These are phyloP conservation scores for Tetracentron sinense DNA, from an alignment of 164 flowering plant species.

Conservation along the genomic window DNA sequence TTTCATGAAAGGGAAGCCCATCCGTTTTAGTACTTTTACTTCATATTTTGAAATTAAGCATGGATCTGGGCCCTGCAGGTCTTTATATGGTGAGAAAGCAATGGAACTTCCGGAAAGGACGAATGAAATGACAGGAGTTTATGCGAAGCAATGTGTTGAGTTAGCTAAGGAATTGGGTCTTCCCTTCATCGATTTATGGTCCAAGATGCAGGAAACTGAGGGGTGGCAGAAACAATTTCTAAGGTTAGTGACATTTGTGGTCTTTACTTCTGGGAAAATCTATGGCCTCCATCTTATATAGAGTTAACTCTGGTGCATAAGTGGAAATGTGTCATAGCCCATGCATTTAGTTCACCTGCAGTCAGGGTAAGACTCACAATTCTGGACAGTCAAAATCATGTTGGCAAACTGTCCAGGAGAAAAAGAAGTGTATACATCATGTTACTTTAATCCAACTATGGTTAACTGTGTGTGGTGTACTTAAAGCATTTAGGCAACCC, in stretches of 20 bases:
- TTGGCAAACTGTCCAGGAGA: too few species aligned
- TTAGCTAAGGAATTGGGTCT: constrained; percentile 61
- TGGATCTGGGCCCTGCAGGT: constrained; percentile 35
- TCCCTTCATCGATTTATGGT: constrained; percentile 65
- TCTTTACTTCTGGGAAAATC: neutral
- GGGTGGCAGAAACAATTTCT: constrained; percentile 78
- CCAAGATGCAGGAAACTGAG: constrained; percentile 80
- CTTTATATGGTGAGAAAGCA: constrained; percentile 65
- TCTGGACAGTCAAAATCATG: too few species aligned
- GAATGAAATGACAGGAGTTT: constrained; percentile 63
- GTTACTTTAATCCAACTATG: too few species aligned
- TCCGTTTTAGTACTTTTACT: neutral
- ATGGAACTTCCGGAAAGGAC: constrained; percentile 67
- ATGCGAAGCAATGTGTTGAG: constrained; percentile 64
- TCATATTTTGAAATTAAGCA: too few species aligned
- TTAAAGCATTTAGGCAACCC: too few species aligned
- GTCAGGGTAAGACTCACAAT: too few species aligned
- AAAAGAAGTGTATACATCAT: too few species aligned
- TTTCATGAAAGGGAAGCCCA: neutral
- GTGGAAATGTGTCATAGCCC: too few species aligned
- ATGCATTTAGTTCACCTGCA: too few species aligned
- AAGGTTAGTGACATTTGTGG: constrained; percentile 41
- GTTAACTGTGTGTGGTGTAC: too few species aligned
- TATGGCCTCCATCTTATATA: too few species aligned
- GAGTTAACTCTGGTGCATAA: too few species aligned